phyloP scores from a whole-genome alignment of 2,329 filamentous ascomycete species.

The Beauveria sp. region DNA sequence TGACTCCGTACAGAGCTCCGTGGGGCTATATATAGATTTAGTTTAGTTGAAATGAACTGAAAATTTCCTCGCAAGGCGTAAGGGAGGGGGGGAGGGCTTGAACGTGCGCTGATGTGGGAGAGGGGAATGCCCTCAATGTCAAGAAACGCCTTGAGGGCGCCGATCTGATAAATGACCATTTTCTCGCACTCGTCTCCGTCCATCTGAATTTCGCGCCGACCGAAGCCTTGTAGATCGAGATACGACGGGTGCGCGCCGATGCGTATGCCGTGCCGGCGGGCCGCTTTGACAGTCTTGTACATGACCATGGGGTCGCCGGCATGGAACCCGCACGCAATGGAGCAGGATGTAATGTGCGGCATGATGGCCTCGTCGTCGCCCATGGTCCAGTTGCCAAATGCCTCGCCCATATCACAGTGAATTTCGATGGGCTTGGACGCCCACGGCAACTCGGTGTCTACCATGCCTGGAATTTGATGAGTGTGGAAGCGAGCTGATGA shows the following conservation, averaged over 20 bases:
- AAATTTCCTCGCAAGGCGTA: not conserved
- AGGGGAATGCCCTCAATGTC: constrained; percentile 18
- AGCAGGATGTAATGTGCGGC: constrained; percentile 2
- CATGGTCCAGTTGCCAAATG: constrained; percentile 6
- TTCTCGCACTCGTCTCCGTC: constrained; percentile 9
- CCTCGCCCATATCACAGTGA: constrained; percentile 8
- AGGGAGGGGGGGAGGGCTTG: no score
- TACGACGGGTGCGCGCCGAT: constrained; percentile 11
- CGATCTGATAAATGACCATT: constrained; percentile 12
- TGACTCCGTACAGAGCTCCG: constrained; percentile 1
- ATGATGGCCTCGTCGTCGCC: constrained; percentile 3
- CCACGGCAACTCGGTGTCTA: not conserved
- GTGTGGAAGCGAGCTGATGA: not conserved
- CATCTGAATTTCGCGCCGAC: constrained; percentile 12
- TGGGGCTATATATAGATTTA: not conserved
- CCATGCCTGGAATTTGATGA: not conserved
- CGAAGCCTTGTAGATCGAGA: constrained; percentile 10
- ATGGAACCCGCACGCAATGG: constrained; percentile 12
- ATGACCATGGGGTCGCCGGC: constrained; percentile 12
- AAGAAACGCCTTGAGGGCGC: constrained; percentile 10
- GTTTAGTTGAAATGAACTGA: not conserved
- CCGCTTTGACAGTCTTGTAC: constrained; percentile 4
- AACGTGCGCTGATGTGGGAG: constrained; percentile 7
- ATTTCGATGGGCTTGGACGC: not conserved
- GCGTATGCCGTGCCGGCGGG: constrained; percentile 5